phyloP scores from a whole-genome alignment of 164 flowering plant species.

The Aristolochia californica region DNA sequence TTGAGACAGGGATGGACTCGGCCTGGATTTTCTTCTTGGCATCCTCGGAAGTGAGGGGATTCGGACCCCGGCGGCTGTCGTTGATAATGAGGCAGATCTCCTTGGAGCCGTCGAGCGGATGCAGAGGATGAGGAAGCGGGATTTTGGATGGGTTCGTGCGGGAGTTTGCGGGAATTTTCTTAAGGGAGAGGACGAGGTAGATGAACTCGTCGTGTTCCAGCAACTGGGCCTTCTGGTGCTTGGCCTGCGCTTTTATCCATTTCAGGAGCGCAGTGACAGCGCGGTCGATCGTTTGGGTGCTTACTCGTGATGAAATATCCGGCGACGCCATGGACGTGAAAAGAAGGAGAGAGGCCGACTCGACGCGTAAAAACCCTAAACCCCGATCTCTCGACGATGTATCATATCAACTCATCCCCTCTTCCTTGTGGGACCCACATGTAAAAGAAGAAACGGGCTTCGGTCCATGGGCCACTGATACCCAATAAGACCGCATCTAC shows the following conservation, averaged over 20 bases:
- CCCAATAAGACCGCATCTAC: no score
- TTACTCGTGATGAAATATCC: slow-evolving; percentile 21
- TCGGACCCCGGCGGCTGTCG: slow-evolving; percentile 30
- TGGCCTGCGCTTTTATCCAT: slow-evolving; percentile 39
- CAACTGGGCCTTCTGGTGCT: slow-evolving; percentile 27
- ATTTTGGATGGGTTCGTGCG: slow-evolving; percentile 52
- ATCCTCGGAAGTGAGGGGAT: slow-evolving; percentile 33
- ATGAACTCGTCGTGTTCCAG: slow-evolving; percentile 65
- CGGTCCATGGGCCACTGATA: no score
- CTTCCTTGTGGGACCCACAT: no score
- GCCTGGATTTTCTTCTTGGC: slow-evolving; percentile 40
- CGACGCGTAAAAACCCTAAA: no score
- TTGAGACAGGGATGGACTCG: no score
- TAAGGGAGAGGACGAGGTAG: slow-evolving; percentile 62
- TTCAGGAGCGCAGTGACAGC: slow-evolving; percentile 51
- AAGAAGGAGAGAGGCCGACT: no score
- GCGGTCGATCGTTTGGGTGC: slow-evolving; percentile 16
- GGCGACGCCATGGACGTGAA: no score
- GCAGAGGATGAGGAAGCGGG: slow-evolving; percentile 55
- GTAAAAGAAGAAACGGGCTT: no score
- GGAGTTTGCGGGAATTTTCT: slow-evolving; percentile 50
- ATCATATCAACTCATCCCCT: no score
- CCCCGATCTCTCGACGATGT: no score
- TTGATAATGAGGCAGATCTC: slow-evolving; percentile 64
- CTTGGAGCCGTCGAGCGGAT: slow-evolving; percentile 16